Base-by-base conservation (phyloP, 176 grass and related monocot species). In the Triticum monococcum region DNA sequence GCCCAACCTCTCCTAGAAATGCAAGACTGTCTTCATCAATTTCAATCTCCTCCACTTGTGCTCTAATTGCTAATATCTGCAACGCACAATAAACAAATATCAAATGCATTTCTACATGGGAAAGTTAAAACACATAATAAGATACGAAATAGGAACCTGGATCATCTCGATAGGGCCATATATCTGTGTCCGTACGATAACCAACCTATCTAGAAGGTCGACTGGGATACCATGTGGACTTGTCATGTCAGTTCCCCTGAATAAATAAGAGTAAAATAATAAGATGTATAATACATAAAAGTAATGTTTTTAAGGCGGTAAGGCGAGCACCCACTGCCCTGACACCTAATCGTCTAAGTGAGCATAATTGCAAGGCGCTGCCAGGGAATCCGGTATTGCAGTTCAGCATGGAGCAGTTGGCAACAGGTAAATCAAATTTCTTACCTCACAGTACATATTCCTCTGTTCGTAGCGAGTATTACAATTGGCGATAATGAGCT, bases 21-120 rank as follows among this genome's bases (percentile, higher is more conserved):
- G 94, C 94, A 77, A 99, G 90, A 80, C 97, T 99, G 82, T 96
- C 94, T 86, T 96, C 97, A 54, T 99, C 94, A 60, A 99, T 93
- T 46, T 96, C 94, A 80, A 91, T 86, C 92, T 94, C 97, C 88
- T 99, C 97, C 9, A 99, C 90, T 89, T 99, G 97, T 77, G 92
- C 97, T 87, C 92, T 88, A 76, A 99, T 96, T 74, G 94, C 94
- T 52, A 99, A 77, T 83, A 99, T 99, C 94, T 96, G 85, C 36
- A 45, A 79, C 72, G 7, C 61, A 17, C 12, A 75, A 80, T 11
- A 25, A 71, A 52, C 7, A 72, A 56, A 88, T 25, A 25, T 87
- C 64, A 73, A 20, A 90, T 16, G 4, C 37, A 88, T 78, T 78
- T 87, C 9, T 79, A 48, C 64, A 84, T 30, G 56, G 20, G n/a